These are phyloP conservation scores for Botryotinia convoluta DNA, from an alignment of 2,329 filamentous ascomycete species.

Conservation along the genomic window DNA sequence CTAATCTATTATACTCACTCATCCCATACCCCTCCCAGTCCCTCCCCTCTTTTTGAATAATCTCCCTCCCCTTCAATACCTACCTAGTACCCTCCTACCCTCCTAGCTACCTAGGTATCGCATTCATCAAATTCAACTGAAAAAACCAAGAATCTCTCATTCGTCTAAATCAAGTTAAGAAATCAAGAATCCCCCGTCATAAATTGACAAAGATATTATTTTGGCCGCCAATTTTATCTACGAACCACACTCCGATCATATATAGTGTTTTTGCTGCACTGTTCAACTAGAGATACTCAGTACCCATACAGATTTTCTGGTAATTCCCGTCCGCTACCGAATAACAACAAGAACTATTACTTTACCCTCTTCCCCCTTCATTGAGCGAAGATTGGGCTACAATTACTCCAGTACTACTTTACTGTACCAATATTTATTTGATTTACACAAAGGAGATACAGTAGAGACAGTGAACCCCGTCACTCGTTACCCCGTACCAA, in stretches of 20 bases:
- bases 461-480: conserved; percentile 3
- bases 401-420: neutral
- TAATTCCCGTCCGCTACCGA: conserved; percentile 2
- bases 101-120: neutral
- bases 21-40: neutral
- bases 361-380: neutral
- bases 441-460: conserved; percentile 1
- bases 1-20: neutral
- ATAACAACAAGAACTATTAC: neutral
- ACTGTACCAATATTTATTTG: neutral
- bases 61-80: neutral
- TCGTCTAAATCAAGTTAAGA: neutral
- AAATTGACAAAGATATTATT: neutral
- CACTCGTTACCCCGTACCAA: conserved; percentile 18
- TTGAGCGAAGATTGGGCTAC: neutral
- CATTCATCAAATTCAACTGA: neutral
- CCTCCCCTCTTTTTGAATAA: neutral
- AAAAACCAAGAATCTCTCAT: neutral
- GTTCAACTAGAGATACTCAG: neutral
- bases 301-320: neutral
- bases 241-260: neutral
- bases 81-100: neutral
- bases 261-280: conserved; percentile 8
- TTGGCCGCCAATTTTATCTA: conserved; percentile 2
- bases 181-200: neutral